Base-by-base conservation (phyloP, 2,329 filamentous ascomycete species). In the Aspergillus ibericus region DNA sequence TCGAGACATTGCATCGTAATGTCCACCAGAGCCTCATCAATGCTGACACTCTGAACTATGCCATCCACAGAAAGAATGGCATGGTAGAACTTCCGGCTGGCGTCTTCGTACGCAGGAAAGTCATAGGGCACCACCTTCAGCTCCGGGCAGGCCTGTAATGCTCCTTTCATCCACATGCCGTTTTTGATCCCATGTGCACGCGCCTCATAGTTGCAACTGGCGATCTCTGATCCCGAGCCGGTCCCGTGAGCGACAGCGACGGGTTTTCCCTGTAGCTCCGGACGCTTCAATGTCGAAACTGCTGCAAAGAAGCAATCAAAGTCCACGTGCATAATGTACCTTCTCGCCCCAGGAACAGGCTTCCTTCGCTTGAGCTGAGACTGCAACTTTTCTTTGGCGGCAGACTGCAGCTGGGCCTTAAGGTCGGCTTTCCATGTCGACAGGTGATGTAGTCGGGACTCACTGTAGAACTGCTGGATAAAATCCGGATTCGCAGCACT, bases 231-330 rank as follows among this genome's bases (percentile, higher is more conserved):
- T 0, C 91, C 92, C 22, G 85, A 86, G 0, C 93, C 93, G 46
- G 83, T 84, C 4, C 93, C 90, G 70, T 99, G 95, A 4, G 95
- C 93, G 34, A 99, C 90, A 0, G 91, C 95, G 2, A 89, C 87
- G 0, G 96, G 95, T 69, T 92, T 93, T 52, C 90, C 87, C 38
- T 82, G 79, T 60, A 85, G 88, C 18, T 96, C 86, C 0, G 93
- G 92, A 22, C 87, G 82, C 55, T 87, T 89, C 67, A 92, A 92
- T 16, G 89, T 76, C 0, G 95, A 97, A 0, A 99, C 91, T 0
- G 96, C 91, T 59, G 93, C 96, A 75, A 99, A 99, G 77, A 99
- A 99, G 74, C 92, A 95, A 76, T 99, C 96, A 73, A 99, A 99
- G 71, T 99, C 95, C 29, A 99, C 92, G 68, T 99, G 95, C 70